Percentiles rank a stretch among this genome's conserved stretches.
Conservation (phyloP, 441 rosid genomes). For the Viola pubescens region DNA sequence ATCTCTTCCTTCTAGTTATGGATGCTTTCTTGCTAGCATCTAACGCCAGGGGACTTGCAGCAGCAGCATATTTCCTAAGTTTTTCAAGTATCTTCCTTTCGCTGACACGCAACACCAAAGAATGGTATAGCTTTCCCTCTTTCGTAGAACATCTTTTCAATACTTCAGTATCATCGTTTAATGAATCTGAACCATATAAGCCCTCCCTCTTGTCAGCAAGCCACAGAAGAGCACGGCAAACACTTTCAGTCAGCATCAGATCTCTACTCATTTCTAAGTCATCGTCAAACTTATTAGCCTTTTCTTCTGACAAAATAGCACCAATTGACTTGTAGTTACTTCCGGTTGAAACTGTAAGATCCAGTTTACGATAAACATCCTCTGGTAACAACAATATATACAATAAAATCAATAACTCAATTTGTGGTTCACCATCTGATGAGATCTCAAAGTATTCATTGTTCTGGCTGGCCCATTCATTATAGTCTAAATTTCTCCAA, state of each 20-base stretch:
- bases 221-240: conserved; percentile 49
- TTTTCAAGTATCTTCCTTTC: conserved; percentile 71
- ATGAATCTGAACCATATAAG: conserved; percentile 39
- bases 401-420: conserved; percentile 54
- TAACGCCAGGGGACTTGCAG: conserved; percentile 4
- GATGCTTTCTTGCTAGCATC: conserved; percentile 14
- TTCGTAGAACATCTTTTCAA: conserved; percentile 28
- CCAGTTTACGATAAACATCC: conserved; percentile 37
- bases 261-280: conserved; percentile 33
- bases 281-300: conserved; percentile 20
- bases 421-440: conserved; percentile 62
- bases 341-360: conserved; percentile 37
- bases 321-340: conserved; percentile 17
- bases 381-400: conserved; percentile 53
- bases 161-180: conserved; percentile 45
- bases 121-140: conserved; percentile 62
- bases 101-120: conserved; percentile 48
- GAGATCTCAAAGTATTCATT: conserved; percentile 80
- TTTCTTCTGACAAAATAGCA: conserved; percentile 30
- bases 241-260: conserved; percentile 49
- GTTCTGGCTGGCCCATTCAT: conserved; percentile 55
- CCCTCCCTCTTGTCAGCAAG: conserved; percentile 64
- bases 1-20: conserved; percentile 20
- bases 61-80: conserved; percentile 41
- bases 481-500: conserved; percentile 60